Evolutionary conservation across 2,329 filamentous ascomycete species (phyloP), one percentile per base, ranked within the genome.

Genomic region (Phyllosticta paracitricarpa): DNA sequence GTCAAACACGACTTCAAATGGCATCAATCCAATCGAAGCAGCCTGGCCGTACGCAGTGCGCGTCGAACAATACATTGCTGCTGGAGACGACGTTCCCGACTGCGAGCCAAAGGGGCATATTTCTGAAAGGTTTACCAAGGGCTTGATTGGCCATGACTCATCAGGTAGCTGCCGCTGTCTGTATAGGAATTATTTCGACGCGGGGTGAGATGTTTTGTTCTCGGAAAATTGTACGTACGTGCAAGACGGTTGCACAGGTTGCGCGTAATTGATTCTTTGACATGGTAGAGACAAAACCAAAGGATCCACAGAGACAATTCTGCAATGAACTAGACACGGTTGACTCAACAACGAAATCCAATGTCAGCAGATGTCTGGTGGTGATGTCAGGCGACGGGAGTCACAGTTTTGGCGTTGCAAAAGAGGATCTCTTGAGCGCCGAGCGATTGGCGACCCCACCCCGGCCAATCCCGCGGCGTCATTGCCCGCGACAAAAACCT

Each of bases 11-110:
- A 68, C 66, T 25, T 48, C 40, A 48, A 48, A 19, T n/a, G n/a
- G 14, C 14, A 48, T 48, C 40, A 48, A 17, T 6, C 40, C 40
- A 48, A 6, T n/a, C 3, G 80, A 77, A 65, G 65, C 71, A 14
- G n/a, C 60, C n/a, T 88, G 84, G 84, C 82, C 84, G 0, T 85
- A 79, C 61, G 80, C 82, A 19, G 79, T 85, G 1, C 79, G 83
- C 57, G 73, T 87, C 51, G 74, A 76, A 59, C 80, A 86, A 71
- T 70, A 75, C 28, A 79, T 82, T 64, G 70, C 67, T 1, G 77
- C 79, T 9, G 81, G 79, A 2, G 48, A 72, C 2, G 77, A 77
- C 6, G 75, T 81, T 2, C 85, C 85, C 0, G 76, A 78, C 22
- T 89, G 86, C 70, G 77, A 76, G 65, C 40, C 66, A 2, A 72